phyloP scores from a whole-genome alignment of 306 rosid species.

The barrel medic (Medicago truncatula) region DNA sequence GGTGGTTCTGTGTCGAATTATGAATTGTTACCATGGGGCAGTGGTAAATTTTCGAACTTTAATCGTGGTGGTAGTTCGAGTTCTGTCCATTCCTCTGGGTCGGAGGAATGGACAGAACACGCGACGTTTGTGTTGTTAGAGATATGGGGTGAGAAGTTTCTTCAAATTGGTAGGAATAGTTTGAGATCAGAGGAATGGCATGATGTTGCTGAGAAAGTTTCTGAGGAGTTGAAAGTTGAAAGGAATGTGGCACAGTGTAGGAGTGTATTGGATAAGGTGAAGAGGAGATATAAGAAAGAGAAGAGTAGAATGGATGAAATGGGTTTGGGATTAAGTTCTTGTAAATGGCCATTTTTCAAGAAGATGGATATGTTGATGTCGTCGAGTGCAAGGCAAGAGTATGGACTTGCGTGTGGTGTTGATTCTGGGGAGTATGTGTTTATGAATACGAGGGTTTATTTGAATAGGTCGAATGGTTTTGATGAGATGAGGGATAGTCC shows the following conservation, averaged over 20 bases:
- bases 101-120: slow-evolving; percentile 66
- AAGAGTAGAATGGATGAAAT: slow-evolving; percentile 60
- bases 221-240: slow-evolving; percentile 43
- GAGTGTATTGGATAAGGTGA: slow-evolving; percentile 33
- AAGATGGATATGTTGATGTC: slow-evolving; percentile 88
- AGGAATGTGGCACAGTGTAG: slow-evolving; percentile 38
- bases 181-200: slow-evolving; percentile 82
- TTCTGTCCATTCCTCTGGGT: slow-evolving; percentile 7
- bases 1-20: slow-evolving; percentile 50
- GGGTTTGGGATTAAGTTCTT: slow-evolving; percentile 59
- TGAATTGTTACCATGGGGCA: slow-evolving; percentile 57
- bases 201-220: slow-evolving; percentile 65
- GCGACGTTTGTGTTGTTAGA: slow-evolving; percentile 69
- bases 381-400: slow-evolving; percentile 61
- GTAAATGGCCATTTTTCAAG: slow-evolving; percentile 71
- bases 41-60: slow-evolving; percentile 39
- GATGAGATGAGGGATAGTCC: slow-evolving; percentile 98
- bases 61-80: background rate
- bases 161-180: slow-evolving; percentile 79
- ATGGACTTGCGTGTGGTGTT: slow-evolving; percentile 82
- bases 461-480: slow-evolving; percentile 74
- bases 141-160: slow-evolving; percentile 83
- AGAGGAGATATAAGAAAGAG: slow-evolving; percentile 82
- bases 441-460: slow-evolving; percentile 75
- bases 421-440: slow-evolving; percentile 90